These are phyloP conservation scores for Peronospora tabacina DNA, from an alignment of 352 stramenopile species.

Conservation along the genomic window DNA sequence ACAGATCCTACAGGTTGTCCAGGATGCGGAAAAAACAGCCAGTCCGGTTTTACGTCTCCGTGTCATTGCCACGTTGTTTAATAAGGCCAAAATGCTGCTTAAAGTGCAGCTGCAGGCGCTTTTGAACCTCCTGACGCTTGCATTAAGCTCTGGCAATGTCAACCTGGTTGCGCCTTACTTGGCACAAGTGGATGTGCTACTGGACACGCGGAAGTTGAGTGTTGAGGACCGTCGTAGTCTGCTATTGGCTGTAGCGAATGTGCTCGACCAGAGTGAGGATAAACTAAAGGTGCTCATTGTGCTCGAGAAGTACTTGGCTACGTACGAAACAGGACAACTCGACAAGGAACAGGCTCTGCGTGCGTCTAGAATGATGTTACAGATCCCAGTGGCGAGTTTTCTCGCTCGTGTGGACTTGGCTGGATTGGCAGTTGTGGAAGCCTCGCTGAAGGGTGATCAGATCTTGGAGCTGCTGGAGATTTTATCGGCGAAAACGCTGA, in stretches of 20 bases:
- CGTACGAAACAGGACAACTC: conserved; percentile 39
- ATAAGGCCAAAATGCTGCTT: conserved; percentile 51
- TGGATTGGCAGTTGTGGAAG: conserved; percentile 64
- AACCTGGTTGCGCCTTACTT: conserved; percentile 67
- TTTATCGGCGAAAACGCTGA: conserved; percentile 88
- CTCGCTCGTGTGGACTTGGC: conserved; percentile 84
- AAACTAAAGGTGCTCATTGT: conserved; percentile 57
- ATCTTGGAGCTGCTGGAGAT: conserved; percentile 88
- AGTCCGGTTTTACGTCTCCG: conserved; percentile 64
- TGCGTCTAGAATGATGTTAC: conserved; percentile 78
- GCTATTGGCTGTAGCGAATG: conserved; percentile 62
- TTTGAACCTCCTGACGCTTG: conserved; percentile 50
- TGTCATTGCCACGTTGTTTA: conserved; percentile 66
- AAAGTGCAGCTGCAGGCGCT: conserved; percentile 66
- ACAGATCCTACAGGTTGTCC: conserved; percentile 44
- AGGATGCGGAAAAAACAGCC: conserved; percentile 37
- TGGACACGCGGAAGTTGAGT: conserved; percentile 39
- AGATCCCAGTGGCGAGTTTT: conserved; percentile 88
- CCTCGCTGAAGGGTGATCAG: conserved; percentile 58
- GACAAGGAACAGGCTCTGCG: conserved; percentile 66
- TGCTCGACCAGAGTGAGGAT: conserved; percentile 48
- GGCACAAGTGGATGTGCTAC: conserved; percentile 48
- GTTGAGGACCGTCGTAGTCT: conserved; percentile 47
- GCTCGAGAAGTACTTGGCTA: conserved; percentile 69
- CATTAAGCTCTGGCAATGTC: conserved; percentile 46